These are phyloP conservation scores for Vicia sativa DNA, from an alignment of 306 rosid genomes.

Conservation along the genomic window DNA sequence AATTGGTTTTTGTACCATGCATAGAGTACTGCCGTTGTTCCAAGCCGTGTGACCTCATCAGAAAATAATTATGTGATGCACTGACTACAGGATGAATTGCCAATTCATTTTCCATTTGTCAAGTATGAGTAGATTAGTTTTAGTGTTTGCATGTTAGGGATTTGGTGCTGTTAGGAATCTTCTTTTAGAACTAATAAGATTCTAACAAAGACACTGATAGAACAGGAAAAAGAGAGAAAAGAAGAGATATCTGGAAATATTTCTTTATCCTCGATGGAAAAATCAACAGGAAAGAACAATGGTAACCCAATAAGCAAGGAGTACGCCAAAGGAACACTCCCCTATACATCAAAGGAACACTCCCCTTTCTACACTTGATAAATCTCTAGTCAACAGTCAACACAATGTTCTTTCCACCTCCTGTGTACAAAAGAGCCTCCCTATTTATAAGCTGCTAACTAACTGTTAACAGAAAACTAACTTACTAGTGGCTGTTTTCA, in stretches of 20 bases:
- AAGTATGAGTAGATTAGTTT: neutral
- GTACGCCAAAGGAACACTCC: neutral
- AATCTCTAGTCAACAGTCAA: constrained; percentile 1
- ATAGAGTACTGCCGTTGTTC: neutral
- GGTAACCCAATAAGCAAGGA: neutral
- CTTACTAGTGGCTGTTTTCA: neutral
- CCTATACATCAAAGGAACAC: neutral
- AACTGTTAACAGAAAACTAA: constrained; percentile 2
- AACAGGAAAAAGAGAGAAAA: neutral
- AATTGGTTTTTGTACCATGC: neutral
- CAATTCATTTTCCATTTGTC: constrained; percentile 6
- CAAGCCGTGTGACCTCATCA: neutral
- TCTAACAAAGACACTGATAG: neutral
- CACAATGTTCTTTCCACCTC: neutral
- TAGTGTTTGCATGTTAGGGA: neutral
- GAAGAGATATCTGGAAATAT: constrained; percentile 1
- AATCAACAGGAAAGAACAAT: no score
- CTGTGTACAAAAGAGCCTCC: neutral
- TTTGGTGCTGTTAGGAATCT: neutral
- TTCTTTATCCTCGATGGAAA: neutral
- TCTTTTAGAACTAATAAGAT: neutral
- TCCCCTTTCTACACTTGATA: constrained; percentile 1
- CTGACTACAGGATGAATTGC: neutral
- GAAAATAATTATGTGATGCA: neutral
- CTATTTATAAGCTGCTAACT: neutral